Base-by-base conservation (phyloP, 257 asterid species). In the Petrea volubilis region DNA sequence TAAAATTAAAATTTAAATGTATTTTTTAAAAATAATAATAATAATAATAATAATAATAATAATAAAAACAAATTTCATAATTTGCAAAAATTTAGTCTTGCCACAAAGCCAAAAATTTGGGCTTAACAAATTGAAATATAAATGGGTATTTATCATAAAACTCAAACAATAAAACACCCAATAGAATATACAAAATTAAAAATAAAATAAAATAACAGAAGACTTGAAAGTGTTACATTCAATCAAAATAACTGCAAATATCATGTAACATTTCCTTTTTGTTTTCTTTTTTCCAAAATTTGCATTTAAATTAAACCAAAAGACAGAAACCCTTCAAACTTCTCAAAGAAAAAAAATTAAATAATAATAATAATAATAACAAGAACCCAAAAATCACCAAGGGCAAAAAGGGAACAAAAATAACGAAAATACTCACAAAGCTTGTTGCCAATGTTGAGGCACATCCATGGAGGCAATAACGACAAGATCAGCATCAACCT, bases 401-500 rank as follows among this genome's bases (percentile, higher is more conserved):
- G 4, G 29, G 2, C 0, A 20, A 20, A 12, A 28, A 31, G 38
- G 51, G 18, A 25, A 20, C 1, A 1, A 11, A 6, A 10, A 8
- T 9, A 3, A 15, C 3, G 13, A 27, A 5, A 6, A 12, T 27
- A 73, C 96, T 87, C 85, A 93, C 98, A 93, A 78, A 73, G 98
- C 85, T 72, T 70, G 88, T 27, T 89, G 78, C 98, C 98, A 93
- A 33, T 70, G 81, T 41, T 31, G 79, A 38, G 98, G 98, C 40
- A 93, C 98, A 72, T 93, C 98, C 68, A 83, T 76, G 73, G 98
- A 93, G 72, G 98, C 96, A 79, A 93, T 91, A 85, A 93, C 96
- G 78, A 93, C 86, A 58, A 85, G 96, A 89, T 93, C 98, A 52
- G 98, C 97, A 27, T 84, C 86, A 44, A 81, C 96, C 15, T 77